Percentiles rank a stretch among this genome's conserved stretches.
phyloP scores from a whole-genome alignment of 2,329 filamentous ascomycete genomes.

The Cytospora mali region DNA sequence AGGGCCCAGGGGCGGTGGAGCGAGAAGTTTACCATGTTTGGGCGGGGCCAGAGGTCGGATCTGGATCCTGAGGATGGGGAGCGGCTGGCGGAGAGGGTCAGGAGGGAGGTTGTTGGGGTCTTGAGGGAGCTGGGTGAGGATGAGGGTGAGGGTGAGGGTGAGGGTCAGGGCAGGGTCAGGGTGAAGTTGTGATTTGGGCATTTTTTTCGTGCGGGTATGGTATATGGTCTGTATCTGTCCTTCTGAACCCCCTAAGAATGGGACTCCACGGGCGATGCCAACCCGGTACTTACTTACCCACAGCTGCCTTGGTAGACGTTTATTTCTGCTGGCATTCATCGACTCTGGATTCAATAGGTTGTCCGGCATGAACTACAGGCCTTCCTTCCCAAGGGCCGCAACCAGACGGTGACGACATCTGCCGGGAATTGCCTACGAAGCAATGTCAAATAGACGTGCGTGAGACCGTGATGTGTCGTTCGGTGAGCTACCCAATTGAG shows the following conservation, averaged over 20 bases:
- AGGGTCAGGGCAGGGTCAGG: too few relatives aligned
- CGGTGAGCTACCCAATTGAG: too few relatives aligned
- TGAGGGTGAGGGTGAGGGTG: too few relatives aligned
- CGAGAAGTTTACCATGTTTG: constrained; percentile 82
- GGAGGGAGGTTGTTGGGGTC: constrained; percentile 52
- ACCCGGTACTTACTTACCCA: neutral
- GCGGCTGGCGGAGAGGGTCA: constrained; percentile 58
- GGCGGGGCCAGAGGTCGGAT: constrained; percentile 70
- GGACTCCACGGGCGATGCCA: neutral
- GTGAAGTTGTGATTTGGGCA: constrained; percentile 43
- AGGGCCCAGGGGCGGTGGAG: constrained; percentile 55
- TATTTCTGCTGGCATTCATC: neutral
- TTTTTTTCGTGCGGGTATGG: neutral
- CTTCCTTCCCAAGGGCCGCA: too few relatives aligned
- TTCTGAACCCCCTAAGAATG: neutral
- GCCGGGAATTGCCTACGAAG: too few relatives aligned
- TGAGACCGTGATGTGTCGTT: too few relatives aligned
- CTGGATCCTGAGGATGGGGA: constrained; percentile 75
- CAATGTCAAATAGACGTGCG: too few relatives aligned
- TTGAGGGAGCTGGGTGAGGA: constrained; percentile 44
- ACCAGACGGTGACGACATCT: too few relatives aligned
- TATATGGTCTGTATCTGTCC: neutral
- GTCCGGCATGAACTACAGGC: too few relatives aligned
- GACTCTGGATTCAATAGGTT: too few relatives aligned
- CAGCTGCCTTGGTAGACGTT: neutral